Evolutionary conservation across 2,329 filamentous ascomycete species (phyloP).

Genomic region (Celoporthe dispersa): DNA sequence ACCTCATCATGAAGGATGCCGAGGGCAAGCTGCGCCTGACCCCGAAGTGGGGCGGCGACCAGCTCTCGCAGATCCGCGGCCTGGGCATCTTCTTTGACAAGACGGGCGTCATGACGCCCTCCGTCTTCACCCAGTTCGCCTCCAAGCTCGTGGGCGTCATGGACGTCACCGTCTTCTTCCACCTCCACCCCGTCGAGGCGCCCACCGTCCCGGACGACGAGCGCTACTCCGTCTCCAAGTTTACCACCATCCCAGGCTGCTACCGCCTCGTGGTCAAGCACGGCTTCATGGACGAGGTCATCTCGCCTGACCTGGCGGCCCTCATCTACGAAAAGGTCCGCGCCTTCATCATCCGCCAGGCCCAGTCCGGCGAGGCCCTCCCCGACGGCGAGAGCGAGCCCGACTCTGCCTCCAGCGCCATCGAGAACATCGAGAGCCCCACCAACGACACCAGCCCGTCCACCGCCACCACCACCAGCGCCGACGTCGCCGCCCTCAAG

Average conservation of each 20-base stretch:
- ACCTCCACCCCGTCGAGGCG: constrained; percentile 65
- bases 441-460: not conserved
- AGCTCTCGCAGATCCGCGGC: constrained; percentile 53
- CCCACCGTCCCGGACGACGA: constrained; percentile 57
- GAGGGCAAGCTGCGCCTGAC: constrained; percentile 40
- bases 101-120: constrained; percentile 65
- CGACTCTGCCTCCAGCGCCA: constrained; percentile 23
- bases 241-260: constrained; percentile 58
- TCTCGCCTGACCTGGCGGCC: constrained; percentile 64
- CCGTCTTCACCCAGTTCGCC: constrained; percentile 72
- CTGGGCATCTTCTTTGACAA: constrained; percentile 80
- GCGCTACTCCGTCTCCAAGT: constrained; percentile 49
- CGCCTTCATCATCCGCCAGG: constrained; percentile 46
- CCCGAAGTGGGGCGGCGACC: constrained; percentile 47
- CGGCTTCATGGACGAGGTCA: constrained; percentile 72
- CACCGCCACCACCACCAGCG: not conserved
- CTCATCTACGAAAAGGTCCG: constrained; percentile 64
- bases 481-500: constrained; percentile 5
- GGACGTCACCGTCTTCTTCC: constrained; percentile 72
- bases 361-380: constrained; percentile 31
- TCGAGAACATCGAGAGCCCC: constrained; percentile 21
- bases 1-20: constrained; percentile 36
- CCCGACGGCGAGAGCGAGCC: constrained; percentile 20
- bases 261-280: constrained; percentile 71
- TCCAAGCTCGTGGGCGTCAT: constrained; percentile 69